Evolutionary conservation across 2,329 filamentous ascomycete genomes (phyloP), one percentile per base, ranked within the genome.

Genomic region (Simplicillium sp.): DNA sequence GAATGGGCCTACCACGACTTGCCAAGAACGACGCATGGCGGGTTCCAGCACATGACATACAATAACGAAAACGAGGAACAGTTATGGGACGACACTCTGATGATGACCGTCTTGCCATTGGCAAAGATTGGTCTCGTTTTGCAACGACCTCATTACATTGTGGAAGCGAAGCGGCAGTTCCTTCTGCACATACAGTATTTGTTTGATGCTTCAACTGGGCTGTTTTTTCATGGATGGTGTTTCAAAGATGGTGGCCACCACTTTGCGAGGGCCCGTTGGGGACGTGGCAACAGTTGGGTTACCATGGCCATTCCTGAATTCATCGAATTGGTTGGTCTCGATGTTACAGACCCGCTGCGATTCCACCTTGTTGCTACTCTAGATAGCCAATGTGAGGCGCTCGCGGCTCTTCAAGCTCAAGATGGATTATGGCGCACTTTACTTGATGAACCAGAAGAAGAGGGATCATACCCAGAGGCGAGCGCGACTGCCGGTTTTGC

Each of bases 231-330:
- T 59, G 85, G 85, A 20, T 90, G 85, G 85, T 82, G 81, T 9
- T 89, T 87, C 50, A 72, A 81, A 37, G 73, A 79, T 1, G 74
- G 73, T 8, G 82, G 78, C 1, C 74, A 79, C 55, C 76, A 79
- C 56, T 79, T 79, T 49, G 75, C 75, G 0, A 56, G 65, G 37
- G 75, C 75, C 1, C 57, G 70, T 8, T 80, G 75, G 75, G 75
- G 71, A 1, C 59, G 75, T 18, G 75, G 75, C 14, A 86, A 86
- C 55, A 73, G 70, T 46, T 90, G 85, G 85, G 56, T 90, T 36
- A 89, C 84, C 0, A 89, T 90, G 45, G 84, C 78, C n/a, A 84
- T 89, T 40, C 84, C 84, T 1, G 85, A 90, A 53, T 84, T 89
- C 49, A 70, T 90, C 42, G 85, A 89, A 55, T 57, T 90, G 38